Percentiles rank a stretch among this genome's conserved stretches.
These are phyloP conservation scores for Jatropha podagrica DNA, from an alignment of 441 rosid genomes.

Conservation along the genomic window DNA sequence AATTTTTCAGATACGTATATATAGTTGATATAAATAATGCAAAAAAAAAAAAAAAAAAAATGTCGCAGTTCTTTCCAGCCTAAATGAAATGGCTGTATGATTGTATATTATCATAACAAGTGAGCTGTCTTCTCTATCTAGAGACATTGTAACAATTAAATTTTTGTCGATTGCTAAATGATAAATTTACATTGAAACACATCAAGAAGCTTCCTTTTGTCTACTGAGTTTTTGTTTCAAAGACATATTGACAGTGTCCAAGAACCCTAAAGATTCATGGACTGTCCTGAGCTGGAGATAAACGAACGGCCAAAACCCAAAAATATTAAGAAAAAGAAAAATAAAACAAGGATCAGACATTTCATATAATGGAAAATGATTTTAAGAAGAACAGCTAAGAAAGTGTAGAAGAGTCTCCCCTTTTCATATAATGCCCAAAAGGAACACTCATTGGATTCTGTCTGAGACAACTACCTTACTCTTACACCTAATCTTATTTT, in stretches of 20 bases:
- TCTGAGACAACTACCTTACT: constrained; percentile 22
- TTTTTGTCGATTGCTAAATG: not conserved
- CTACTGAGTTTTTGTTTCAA: not conserved
- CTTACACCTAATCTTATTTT: constrained; percentile 7
- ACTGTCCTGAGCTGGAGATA: constrained; percentile 13
- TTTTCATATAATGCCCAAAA: constrained; percentile 1
- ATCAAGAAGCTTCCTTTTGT: not conserved
- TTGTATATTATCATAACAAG: not conserved
- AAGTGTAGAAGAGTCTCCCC: not conserved
- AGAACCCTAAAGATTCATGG: not conserved
- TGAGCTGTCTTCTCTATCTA: not conserved
- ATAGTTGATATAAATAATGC: too few species aligned
- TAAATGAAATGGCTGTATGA: too few species aligned
- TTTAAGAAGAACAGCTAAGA: constrained; percentile 14
- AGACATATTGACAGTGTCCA: constrained; percentile 3
- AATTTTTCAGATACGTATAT: too few species aligned
- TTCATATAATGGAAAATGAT: constrained; percentile 1
- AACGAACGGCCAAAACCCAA: not conserved
- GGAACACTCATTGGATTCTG: constrained; percentile 20
- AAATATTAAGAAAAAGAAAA: too few species aligned
- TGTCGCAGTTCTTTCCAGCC: not conserved
- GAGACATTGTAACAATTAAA: not conserved
- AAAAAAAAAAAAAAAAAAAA: too few species aligned
- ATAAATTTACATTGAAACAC: not conserved
- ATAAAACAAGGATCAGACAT: constrained; percentile 13